A percentile compares a stretch with the other conserved stretches of the same genome.
Evolutionary conservation across 2,329 filamentous ascomycete genomes (phyloP).

Genomic region (Pseudogymnoascus sp.): DNA sequence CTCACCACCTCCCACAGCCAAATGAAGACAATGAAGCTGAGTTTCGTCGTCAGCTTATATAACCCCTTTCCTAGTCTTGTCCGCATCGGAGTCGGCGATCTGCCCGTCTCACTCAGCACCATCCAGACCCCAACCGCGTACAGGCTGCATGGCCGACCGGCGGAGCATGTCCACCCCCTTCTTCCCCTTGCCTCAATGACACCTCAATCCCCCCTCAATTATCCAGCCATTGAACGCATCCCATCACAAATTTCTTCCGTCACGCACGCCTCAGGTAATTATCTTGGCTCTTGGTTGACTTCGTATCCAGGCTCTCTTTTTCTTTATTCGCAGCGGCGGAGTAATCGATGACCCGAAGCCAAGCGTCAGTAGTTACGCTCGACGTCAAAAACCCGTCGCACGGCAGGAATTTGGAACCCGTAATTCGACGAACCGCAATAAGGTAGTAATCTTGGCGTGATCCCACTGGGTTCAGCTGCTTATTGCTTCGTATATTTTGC

Average conservation of each 20-base stretch:
- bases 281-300: constrained; percentile 2
- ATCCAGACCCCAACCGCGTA: not conserved
- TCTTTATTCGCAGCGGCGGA: not conserved
- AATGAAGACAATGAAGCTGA: not conserved
- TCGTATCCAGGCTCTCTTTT: not conserved
- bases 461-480: not conserved
- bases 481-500: constrained; percentile 6
- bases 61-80: not conserved
- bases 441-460: not conserved
- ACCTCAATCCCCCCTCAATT: not conserved
- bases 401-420: not conserved
- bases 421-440: not conserved
- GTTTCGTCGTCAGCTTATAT: constrained; percentile 3
- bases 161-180: not conserved
- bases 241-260: not conserved
- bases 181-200: not conserved
- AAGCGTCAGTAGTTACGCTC: not conserved
- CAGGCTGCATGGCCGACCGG: not conserved
- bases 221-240: not conserved
- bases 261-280: not conserved
- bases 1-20: not conserved
- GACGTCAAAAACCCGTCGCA: not conserved
- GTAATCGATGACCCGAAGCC: constrained; percentile 8
- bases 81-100: not conserved
- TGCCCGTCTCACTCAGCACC: constrained; percentile 5